phyloP scores from a whole-genome alignment of 441 rosid species.

The Populus hybrid region DNA sequence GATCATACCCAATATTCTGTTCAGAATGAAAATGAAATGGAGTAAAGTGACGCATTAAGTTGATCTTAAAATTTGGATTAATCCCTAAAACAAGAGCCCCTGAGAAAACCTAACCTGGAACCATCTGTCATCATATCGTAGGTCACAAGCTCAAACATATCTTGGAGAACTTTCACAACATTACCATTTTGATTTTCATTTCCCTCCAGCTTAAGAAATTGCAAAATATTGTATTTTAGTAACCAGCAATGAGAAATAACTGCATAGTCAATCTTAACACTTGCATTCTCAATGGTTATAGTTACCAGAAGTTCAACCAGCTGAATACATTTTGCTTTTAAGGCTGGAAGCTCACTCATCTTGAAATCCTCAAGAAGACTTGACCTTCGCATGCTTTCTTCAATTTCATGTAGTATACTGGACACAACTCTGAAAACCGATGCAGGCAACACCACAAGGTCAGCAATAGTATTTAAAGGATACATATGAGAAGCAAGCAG shows the following conservation, averaged over 20 bases:
- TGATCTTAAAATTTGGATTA: constrained; percentile 6
- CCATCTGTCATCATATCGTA: constrained; percentile 82
- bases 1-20: constrained; percentile 53
- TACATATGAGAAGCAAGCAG: constrained; percentile 9
- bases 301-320: constrained; percentile 88
- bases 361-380: constrained; percentile 73
- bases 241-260: neutral
- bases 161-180: constrained; percentile 88
- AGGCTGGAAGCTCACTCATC: constrained; percentile 67
- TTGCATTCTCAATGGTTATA: constrained; percentile 19
- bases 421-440: constrained; percentile 53
- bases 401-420: constrained; percentile 62
- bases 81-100: constrained; percentile 11
- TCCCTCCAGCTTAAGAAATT: constrained; percentile 57
- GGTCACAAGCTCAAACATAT: constrained; percentile 88
- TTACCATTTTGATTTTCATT: constrained; percentile 46
- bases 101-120: constrained; percentile 53
- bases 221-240: constrained; percentile 12
- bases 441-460: constrained; percentile 17
- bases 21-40: constrained; percentile 19
- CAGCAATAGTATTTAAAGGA: constrained; percentile 12
- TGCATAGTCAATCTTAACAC: constrained; percentile 8
- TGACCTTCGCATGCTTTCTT: constrained; percentile 65
- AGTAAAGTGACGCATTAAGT: constrained; percentile 19
- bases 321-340: constrained; percentile 64